Conservation (phyloP, 2,329 filamentous ascomycete species). For the Xylariales sp. region DNA sequence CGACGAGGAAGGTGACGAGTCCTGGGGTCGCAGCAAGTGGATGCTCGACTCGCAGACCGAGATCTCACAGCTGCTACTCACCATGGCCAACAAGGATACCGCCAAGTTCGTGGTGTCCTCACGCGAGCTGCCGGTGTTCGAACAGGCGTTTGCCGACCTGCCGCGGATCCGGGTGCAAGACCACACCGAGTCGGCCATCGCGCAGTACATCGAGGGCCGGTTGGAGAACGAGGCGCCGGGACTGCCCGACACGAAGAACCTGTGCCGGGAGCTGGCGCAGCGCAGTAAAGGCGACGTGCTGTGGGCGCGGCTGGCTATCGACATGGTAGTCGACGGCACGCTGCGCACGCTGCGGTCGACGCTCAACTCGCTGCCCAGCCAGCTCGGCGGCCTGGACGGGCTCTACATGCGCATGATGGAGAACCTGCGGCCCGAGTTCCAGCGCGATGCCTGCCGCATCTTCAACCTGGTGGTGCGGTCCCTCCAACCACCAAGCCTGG, state of each 20-base stretch:
- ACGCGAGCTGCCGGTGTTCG: conserved; percentile 22
- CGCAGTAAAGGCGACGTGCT: conserved; percentile 24
- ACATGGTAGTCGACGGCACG: conserved; percentile 24
- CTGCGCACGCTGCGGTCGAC: conserved; percentile 20
- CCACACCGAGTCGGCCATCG: conserved; percentile 22
- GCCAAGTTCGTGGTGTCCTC: conserved; percentile 23
- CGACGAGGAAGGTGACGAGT: conserved; percentile 21
- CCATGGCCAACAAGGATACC: conserved; percentile 21
- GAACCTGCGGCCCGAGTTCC: conserved; percentile 19
- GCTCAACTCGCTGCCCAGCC: conserved; percentile 20
- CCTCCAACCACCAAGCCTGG: conserved; percentile 24
- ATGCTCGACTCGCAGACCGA: conserved; percentile 21
- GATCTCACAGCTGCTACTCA: conserved; percentile 20
- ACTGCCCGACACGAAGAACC: conserved; percentile 18
- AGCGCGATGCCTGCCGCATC: conserved; percentile 21
- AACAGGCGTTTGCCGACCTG: conserved; percentile 17
- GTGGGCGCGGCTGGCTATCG: conserved; percentile 24
- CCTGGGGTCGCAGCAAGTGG: conserved; percentile 25
- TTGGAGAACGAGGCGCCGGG: conserved; percentile 24
- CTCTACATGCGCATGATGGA: conserved; percentile 27
- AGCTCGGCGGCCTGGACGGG: conserved; percentile 23
- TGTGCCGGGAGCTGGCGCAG: conserved; percentile 21
- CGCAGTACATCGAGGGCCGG: conserved; percentile 22
- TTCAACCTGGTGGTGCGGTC: conserved; percentile 24
- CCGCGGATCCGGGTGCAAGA: conserved; percentile 22